Conservation (phyloP, 352 stramenopile genomes). For the Pythium brachiatum region DNA sequence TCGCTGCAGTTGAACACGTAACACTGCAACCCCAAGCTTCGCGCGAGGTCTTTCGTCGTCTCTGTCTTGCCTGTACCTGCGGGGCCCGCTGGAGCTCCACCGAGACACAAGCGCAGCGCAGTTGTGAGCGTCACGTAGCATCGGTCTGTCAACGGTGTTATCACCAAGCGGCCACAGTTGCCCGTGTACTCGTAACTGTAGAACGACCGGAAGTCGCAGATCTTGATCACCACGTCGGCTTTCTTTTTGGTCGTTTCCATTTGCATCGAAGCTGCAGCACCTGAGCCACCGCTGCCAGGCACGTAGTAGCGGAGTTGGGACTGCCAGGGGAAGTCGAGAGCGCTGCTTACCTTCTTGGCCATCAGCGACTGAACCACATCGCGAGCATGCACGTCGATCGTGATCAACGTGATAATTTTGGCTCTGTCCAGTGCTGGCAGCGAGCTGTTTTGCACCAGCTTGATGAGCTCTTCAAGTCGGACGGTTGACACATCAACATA, state of each 20-base stretch:
- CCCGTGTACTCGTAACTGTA: slow-evolving; percentile 97
- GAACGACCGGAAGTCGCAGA: slow-evolving; percentile 89
- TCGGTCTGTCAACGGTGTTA: slow-evolving; percentile 80
- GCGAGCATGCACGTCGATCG: slow-evolving; percentile 95
- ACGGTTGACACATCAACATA: slow-evolving; percentile 92
- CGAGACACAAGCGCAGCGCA: slow-evolving; percentile 71
- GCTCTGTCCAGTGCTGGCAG: slow-evolving; percentile 64
- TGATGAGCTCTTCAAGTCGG: slow-evolving; percentile 91
- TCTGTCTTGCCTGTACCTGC: slow-evolving; percentile 87
- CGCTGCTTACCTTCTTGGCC: slow-evolving; percentile 90
- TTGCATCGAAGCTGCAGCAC: slow-evolving; percentile 16
- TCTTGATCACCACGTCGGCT: slow-evolving; percentile 82
- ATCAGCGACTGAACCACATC: slow-evolving; percentile 94
- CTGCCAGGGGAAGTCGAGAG: slow-evolving; percentile 93
- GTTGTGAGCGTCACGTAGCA: slow-evolving; percentile 87
- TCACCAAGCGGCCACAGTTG: slow-evolving; percentile 89
- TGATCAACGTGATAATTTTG: slow-evolving; percentile 97
- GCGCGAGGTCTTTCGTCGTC: slow-evolving; percentile 80
- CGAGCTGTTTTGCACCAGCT: slow-evolving; percentile 87
- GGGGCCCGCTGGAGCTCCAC: slow-evolving; percentile 71
- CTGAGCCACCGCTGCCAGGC: slow-evolving; percentile 33
- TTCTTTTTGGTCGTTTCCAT: slow-evolving; percentile 30
- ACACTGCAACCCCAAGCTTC: slow-evolving; percentile 72
- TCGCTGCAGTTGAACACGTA: slow-evolving; percentile 90
- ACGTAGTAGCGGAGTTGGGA: slow-evolving; percentile 95